Conservation (phyloP, 2,329 filamentous ascomycete species). For the Davidsoniella australis region DNA sequence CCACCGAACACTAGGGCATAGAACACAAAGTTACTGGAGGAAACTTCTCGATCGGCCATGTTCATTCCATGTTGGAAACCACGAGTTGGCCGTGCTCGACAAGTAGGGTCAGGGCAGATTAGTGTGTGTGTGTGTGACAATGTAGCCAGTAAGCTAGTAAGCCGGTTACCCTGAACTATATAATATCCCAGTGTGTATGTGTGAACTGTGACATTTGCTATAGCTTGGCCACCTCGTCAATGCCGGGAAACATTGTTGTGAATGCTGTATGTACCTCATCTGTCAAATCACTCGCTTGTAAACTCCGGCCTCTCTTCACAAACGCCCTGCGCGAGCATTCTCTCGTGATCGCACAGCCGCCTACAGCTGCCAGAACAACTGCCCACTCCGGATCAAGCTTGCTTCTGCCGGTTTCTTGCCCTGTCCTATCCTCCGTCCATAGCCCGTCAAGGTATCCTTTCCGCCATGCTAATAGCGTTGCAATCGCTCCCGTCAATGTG, state of each 20-base stretch:
- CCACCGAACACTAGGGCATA: too few relatives aligned
- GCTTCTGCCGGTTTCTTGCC: conserved; percentile 22
- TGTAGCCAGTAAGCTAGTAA: too few relatives aligned
- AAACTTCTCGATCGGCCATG: too few relatives aligned
- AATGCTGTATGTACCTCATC: conserved; percentile 79
- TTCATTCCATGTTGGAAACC: too few relatives aligned
- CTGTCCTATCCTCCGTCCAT: conserved; percentile 46
- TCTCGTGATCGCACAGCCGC: conserved; percentile 72
- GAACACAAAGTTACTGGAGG: too few relatives aligned
- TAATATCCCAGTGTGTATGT: background rate
- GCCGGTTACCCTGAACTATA: background rate
- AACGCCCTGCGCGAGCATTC: conserved; percentile 81
- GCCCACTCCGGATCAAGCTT: conserved; percentile 29
- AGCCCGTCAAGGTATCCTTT: conserved; percentile 69
- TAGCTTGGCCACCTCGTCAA: conserved; percentile 20
- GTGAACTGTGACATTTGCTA: background rate
- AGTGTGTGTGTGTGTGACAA: too few relatives aligned
- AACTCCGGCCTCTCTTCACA: conserved; percentile 62
- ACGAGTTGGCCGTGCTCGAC: background rate
- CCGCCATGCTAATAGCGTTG: conserved; percentile 77
- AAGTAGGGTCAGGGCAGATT: background rate
- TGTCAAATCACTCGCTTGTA: conserved; percentile 87
- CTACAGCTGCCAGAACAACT: conserved; percentile 67
- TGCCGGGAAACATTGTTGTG: conserved; percentile 60
- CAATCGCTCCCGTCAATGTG: conserved; percentile 77